Conservation (phyloP, 805 yeast species). For the Saturnispora zaruensis region DNA sequence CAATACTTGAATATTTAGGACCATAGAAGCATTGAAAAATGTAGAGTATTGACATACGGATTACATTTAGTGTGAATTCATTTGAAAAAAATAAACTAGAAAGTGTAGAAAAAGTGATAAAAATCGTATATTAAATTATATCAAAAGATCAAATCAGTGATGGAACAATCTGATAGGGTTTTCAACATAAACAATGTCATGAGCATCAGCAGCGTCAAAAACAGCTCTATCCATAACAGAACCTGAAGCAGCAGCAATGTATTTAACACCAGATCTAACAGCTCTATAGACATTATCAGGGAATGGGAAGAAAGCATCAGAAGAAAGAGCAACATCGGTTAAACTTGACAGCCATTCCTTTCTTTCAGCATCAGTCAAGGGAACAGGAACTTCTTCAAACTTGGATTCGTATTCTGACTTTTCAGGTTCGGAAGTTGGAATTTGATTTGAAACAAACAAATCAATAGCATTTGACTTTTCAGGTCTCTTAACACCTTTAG, state of each 20-base stretch:
- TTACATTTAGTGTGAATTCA: background rate
- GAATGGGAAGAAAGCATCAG: constrained; percentile 99
- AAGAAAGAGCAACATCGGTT: constrained; percentile 80
- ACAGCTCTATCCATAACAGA: constrained; percentile 97
- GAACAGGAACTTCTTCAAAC: constrained; percentile 75
- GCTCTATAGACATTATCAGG: constrained; percentile 98
- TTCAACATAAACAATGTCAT: constrained; percentile 86
- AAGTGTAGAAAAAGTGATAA: background rate
- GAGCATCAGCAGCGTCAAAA: constrained; percentile 88
- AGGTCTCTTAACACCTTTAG: constrained; percentile 96
- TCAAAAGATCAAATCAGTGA: constrained; percentile 41
- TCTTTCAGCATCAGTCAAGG: constrained; percentile 76
- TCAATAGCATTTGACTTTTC: constrained; percentile 98
- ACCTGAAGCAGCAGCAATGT: constrained; percentile 94
- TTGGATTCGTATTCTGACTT: constrained; percentile 85
- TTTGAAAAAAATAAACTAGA: background rate
- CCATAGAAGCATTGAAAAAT: no score
- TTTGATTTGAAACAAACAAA: constrained; percentile 81
- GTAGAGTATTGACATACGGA: background rate
- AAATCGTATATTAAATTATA: background rate
- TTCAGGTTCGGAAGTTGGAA: constrained; percentile 89
- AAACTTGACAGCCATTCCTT: constrained; percentile 77
- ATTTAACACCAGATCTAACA: constrained; percentile 92
- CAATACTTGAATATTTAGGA: no score
- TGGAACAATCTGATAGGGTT: constrained; percentile 98